Evolutionary conservation across 2,329 filamentous ascomycete species (phyloP).

Genomic region (Hirsutella thompsonii): DNA sequence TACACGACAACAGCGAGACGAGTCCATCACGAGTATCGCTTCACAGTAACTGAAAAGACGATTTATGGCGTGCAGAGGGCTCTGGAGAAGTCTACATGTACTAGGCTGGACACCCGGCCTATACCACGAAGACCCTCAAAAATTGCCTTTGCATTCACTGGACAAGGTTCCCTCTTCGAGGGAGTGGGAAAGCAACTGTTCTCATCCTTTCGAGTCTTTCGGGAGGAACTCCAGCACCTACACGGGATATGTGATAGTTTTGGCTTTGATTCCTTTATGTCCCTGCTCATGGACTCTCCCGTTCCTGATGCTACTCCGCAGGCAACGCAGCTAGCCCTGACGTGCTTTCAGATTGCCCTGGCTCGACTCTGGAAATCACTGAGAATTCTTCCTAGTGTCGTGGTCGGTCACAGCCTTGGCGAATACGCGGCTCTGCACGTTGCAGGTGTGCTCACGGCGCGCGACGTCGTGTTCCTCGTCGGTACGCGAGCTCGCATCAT

Average conservation of each 20-base stretch:
- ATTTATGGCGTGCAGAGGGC: not conserved
- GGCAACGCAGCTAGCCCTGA: constrained; percentile 23
- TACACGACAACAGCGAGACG: not conserved
- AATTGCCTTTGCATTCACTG: not conserved
- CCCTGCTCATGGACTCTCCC: not conserved
- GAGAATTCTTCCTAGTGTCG: constrained; percentile 26
- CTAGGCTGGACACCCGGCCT: not conserved
- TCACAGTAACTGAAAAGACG: not conserved
- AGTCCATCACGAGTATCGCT: not conserved
- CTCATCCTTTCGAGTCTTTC: too few species aligned
- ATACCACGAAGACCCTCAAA: not conserved
- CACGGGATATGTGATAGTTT: too few species aligned
- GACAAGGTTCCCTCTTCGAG: too few species aligned
- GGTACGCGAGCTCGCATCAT: constrained; percentile 45
- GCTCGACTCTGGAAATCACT: constrained; percentile 24
- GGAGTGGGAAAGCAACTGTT: too few species aligned
- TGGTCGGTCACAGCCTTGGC: constrained; percentile 42
- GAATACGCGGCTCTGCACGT: constrained; percentile 50
- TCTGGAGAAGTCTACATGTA: not conserved
- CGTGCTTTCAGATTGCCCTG: constrained; percentile 28
- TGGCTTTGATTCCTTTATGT: not conserved
- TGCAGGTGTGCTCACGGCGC: constrained; percentile 48
- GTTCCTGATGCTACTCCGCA: not conserved
- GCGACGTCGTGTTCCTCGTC: constrained; percentile 49
- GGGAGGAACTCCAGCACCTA: too few species aligned